Percentiles rank a stretch among this genome's conserved stretches.
Conservation (phyloP, 2,329 filamentous ascomycete genomes). For the Fusarium equiseti region DNA sequence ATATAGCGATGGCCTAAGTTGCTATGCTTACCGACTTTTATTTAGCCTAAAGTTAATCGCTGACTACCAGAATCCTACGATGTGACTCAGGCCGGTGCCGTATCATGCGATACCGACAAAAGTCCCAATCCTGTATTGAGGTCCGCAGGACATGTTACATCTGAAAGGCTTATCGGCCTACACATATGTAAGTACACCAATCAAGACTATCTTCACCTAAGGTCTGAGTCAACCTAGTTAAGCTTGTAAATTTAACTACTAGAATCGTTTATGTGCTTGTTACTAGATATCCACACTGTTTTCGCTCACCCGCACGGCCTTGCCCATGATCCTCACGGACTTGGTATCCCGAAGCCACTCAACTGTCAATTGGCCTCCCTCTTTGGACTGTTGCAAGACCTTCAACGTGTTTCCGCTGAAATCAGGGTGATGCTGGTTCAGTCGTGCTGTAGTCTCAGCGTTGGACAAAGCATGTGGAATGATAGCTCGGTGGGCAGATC, state of each 20-base stretch:
- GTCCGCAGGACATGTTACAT: background rate
- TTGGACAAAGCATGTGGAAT: constrained; percentile 2
- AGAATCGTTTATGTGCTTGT: background rate
- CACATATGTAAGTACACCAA: background rate
- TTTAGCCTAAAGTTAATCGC: background rate
- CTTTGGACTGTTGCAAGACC: constrained; percentile 9
- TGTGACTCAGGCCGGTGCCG: background rate
- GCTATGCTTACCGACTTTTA: background rate
- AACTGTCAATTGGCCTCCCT: constrained; percentile 8
- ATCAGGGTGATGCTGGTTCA: background rate
- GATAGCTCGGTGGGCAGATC: constrained; percentile 18
- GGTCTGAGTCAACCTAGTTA: fast-evolving
- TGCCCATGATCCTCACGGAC: constrained; percentile 13
- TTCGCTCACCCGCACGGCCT: background rate
- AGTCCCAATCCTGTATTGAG: fast-evolving
- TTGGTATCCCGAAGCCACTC: constrained; percentile 3
- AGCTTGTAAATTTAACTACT: fast-evolving
- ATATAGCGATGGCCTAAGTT: background rate
- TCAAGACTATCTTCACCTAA: background rate
- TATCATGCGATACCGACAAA: background rate
- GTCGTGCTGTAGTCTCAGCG: fast-evolving
- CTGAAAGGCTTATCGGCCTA: no score
- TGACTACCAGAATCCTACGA: background rate
- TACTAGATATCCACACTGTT: background rate
- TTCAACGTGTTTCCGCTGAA: background rate